phyloP scores from a whole-genome alignment of 768 basidiomycete species.

The Podaxis mareebaensis region DNA sequence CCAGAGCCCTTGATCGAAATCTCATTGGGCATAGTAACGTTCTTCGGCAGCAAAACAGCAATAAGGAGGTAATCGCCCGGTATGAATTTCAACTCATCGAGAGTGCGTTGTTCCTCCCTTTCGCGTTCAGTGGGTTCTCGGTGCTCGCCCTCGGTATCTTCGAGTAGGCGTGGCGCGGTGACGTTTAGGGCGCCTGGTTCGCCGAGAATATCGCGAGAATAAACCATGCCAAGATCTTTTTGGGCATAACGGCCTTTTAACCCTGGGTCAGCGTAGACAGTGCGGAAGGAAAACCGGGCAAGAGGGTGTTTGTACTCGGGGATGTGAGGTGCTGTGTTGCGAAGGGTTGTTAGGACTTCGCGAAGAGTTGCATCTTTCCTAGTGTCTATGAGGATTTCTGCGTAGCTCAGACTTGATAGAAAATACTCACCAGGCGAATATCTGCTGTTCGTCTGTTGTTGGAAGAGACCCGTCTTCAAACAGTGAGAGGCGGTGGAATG shows the following conservation, averaged over 20 bases:
- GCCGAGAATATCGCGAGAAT: conserved; percentile 82
- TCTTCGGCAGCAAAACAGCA: conserved; percentile 75
- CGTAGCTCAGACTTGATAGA: not conserved
- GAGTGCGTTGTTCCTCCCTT: conserved; percentile 60
- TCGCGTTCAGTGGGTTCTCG: conserved; percentile 34
- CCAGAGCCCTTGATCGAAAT: conserved; percentile 52
- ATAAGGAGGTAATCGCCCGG: conserved; percentile 81
- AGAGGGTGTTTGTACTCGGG: conserved; percentile 80
- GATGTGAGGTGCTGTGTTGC: conserved; percentile 65
- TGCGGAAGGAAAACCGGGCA: conserved; percentile 78
- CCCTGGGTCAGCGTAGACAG: conserved; percentile 74
- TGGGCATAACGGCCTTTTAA: conserved; percentile 70
- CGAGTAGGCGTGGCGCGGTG: conserved; percentile 61
- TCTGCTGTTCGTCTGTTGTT: conserved; percentile 78
- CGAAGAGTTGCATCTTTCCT: conserved; percentile 85
- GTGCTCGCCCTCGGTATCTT: conserved; percentile 37
- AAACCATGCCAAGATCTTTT: conserved; percentile 81
- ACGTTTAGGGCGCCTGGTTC: conserved; percentile 66
- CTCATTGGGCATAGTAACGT: conserved; percentile 52
- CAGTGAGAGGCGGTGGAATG: conserved; percentile 69
- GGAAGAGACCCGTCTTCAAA: conserved; percentile 81
- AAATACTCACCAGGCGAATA: conserved; percentile 70
- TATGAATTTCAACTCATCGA: conserved; percentile 78
- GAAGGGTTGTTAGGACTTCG: conserved; percentile 77
- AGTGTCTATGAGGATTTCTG: not conserved